These are phyloP conservation scores for Dendrobium nobile DNA, from an alignment of 106 monocot species.

Conservation along the genomic window DNA sequence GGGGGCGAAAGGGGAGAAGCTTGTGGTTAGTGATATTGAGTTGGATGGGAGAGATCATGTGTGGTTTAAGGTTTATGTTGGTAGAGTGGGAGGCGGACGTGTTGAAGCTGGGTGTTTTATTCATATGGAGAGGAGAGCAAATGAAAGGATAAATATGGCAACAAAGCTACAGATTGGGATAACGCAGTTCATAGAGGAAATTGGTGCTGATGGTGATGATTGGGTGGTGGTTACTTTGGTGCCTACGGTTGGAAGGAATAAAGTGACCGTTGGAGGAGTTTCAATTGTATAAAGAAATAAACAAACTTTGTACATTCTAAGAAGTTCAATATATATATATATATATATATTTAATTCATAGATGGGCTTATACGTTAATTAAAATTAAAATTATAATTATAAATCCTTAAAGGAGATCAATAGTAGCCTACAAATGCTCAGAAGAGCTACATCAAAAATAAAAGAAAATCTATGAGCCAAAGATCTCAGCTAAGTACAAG, in stretches of 20 bases:
- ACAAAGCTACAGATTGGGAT: not conserved
- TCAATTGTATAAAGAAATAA: not conserved
- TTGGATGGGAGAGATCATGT: not conserved
- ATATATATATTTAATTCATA: too few relatives aligned
- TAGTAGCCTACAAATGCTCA: too few relatives aligned
- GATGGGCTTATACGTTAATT: too few relatives aligned
- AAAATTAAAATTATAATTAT: too few relatives aligned
- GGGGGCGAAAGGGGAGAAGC: not conserved
- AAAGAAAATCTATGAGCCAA: too few relatives aligned
- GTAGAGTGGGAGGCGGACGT: not conserved
- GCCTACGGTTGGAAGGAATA: not conserved
- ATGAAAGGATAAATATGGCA: not conserved
- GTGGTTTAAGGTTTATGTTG: slow-evolving; percentile 5
- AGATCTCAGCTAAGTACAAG: too few relatives aligned
- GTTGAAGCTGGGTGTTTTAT: not conserved
- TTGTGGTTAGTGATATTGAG: not conserved
- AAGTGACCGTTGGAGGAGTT: not conserved
- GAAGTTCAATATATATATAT: too few relatives aligned
- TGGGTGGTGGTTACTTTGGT: not conserved
- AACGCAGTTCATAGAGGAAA: not conserved
- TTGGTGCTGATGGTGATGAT: not conserved
- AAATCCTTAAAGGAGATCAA: too few relatives aligned
- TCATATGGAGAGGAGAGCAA: not conserved
- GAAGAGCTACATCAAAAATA: too few relatives aligned
- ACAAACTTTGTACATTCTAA: too few relatives aligned